Evolutionary conservation across 495 filamentous ascomycete genomes (phyloP).

Genomic region (Hypoxylon cercidicola): DNA sequence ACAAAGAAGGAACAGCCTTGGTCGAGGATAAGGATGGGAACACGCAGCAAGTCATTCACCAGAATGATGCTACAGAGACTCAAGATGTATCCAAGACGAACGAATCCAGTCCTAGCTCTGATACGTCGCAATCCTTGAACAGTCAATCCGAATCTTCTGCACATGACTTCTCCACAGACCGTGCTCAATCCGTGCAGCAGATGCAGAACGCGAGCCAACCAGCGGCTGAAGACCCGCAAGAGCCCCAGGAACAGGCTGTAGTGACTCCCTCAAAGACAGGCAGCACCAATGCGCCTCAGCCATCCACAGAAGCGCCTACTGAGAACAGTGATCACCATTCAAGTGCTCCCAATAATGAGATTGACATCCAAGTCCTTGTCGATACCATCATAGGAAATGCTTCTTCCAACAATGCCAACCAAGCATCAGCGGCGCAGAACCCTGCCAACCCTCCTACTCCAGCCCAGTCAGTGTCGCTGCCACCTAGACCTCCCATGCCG

Average conservation of each 20-base stretch:
- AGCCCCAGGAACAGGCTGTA: conserved; percentile 28
- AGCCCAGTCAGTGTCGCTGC: conserved; percentile 61
- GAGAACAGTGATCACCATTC: conserved; percentile 38
- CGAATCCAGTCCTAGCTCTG: conserved; percentile 53
- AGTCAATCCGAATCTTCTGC: conserved; percentile 42
- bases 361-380: conserved; percentile 62
- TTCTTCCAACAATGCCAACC: conserved; percentile 36
- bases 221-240: conserved; percentile 25
- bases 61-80: conserved; percentile 47
- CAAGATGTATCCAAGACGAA: conserved; percentile 55
- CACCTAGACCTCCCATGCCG: conserved; percentile 63
- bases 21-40: conserved; percentile 35
- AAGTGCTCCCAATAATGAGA: conserved; percentile 51
- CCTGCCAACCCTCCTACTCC: conserved; percentile 53
- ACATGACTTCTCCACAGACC: conserved; percentile 34
- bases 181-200: conserved; percentile 20
- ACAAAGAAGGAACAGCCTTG: conserved; percentile 37
- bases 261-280: conserved; percentile 13
- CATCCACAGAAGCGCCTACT: conserved; percentile 38
- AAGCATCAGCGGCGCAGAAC: conserved; percentile 13
- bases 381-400: conserved; percentile 62
- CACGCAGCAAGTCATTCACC: conserved; percentile 35
- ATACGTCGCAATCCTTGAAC: conserved; percentile 46
- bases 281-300: conserved; percentile 17
- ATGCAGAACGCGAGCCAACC: conserved; percentile 33